Percentiles rank a stretch among this genome's conserved stretches.
Conservation (phyloP, 2,329 filamentous ascomycete genomes). For the Aspergillus quadrilineatus region DNA sequence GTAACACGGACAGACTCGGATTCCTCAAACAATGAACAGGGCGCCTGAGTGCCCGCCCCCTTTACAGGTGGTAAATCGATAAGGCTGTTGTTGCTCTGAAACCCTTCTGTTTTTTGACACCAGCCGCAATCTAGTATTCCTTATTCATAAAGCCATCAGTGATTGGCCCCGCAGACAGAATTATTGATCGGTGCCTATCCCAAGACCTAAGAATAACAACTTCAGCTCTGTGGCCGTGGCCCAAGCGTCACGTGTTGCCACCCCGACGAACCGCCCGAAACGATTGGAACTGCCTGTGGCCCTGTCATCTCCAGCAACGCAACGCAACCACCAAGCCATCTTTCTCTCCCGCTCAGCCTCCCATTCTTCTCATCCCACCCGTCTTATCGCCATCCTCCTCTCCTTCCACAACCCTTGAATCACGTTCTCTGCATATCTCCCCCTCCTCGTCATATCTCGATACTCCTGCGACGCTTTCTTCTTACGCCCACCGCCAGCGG, state of each 20-base stretch:
- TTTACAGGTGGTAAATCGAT: neutral
- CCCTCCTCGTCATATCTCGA: neutral
- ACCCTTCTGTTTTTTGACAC: neutral
- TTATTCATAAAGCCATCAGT: neutral
- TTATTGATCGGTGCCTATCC: conserved; percentile 14
- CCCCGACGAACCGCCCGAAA: conserved; percentile 26
- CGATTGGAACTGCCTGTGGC: conserved; percentile 17
- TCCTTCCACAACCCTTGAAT: conserved; percentile 3
- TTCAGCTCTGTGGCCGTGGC: conserved; percentile 7
- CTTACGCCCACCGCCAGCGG: conserved; percentile 11
- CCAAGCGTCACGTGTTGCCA: conserved; percentile 25
- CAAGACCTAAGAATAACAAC: conserved; percentile 6
- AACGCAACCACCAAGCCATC: conserved; percentile 22
- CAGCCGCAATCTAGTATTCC: conserved; percentile 1
- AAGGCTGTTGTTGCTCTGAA: neutral
- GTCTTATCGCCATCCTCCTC: conserved; percentile 11
- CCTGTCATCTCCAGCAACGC: conserved; percentile 23
- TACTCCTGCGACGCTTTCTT: conserved; percentile 6
- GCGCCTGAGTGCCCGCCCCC: neutral
- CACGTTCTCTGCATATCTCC: neutral
- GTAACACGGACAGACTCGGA: neutral
- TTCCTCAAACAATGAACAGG: neutral
- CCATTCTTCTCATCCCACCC: conserved; percentile 9
- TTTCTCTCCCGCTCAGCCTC: conserved; percentile 27
- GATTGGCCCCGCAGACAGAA: conserved; percentile 6